A percentile compares a stretch with the other conserved stretches of the same genome.
These are phyloP conservation scores for Pythium diclinum DNA, from an alignment of 352 stramenopile genomes.

Conservation along the genomic window DNA sequence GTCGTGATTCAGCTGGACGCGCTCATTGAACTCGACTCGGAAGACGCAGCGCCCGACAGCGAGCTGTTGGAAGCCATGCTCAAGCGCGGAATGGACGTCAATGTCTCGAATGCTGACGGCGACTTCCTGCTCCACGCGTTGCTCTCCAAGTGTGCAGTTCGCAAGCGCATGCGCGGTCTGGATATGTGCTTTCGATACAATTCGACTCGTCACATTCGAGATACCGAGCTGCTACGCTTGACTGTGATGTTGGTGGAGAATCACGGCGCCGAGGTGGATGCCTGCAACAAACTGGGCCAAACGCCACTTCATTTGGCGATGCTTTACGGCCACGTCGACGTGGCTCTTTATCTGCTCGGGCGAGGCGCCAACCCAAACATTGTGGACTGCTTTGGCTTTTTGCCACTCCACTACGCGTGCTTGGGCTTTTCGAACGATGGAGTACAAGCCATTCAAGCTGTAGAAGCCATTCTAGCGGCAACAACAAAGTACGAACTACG, in stretches of 20 bases:
- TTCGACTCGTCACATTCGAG: slow-evolving; percentile 34
- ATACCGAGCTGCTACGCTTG: slow-evolving; percentile 17
- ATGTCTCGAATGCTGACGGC: slow-evolving; percentile 54
- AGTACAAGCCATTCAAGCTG: slow-evolving; percentile 31
- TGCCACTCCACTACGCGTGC: slow-evolving; percentile 69
- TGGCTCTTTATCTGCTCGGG: slow-evolving; percentile 39
- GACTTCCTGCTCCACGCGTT: slow-evolving; percentile 66
- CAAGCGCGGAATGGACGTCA: slow-evolving; percentile 38
- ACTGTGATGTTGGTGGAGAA: slow-evolving; percentile 36
- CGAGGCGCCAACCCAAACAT: slow-evolving; percentile 61
- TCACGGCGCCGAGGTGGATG: slow-evolving; percentile 43
- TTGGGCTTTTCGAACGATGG: slow-evolving; percentile 44
- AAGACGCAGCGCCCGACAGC: slow-evolving; percentile 35
- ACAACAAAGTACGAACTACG: slow-evolving; percentile 27
- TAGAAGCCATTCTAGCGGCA: slow-evolving; percentile 33
- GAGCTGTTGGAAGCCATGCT: slow-evolving; percentile 30
- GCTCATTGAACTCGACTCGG: slow-evolving; percentile 36
- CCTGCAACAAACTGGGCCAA: slow-evolving; percentile 58
- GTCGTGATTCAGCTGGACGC: slow-evolving; percentile 17
- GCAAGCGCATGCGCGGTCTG: slow-evolving; percentile 46
- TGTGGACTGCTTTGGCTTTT: slow-evolving; percentile 45
- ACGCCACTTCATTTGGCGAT: slow-evolving; percentile 65
- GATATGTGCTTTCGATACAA: slow-evolving; percentile 57
- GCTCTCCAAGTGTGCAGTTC: slow-evolving; percentile 50
- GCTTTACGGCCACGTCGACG: slow-evolving; percentile 50